These are phyloP conservation scores for Neoboletus magnificus DNA, from an alignment of 768 basidiomycete genomes.

Conservation along the genomic window DNA sequence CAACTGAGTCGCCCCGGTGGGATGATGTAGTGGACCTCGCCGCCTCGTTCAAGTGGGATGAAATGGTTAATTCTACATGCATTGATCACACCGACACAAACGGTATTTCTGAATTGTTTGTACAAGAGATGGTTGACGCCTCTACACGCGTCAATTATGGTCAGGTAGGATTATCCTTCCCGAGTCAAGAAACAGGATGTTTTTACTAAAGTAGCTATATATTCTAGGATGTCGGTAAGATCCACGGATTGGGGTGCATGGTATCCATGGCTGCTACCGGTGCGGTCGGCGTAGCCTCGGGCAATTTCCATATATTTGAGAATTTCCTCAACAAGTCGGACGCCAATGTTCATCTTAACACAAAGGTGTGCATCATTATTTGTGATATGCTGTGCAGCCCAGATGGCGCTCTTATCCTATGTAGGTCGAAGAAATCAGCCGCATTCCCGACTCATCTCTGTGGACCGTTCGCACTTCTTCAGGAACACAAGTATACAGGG, in stretches of 20 bases:
- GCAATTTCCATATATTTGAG: slow-evolving; percentile 85
- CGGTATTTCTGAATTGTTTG: slow-evolving; percentile 57
- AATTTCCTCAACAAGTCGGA: slow-evolving; percentile 67
- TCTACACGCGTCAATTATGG: slow-evolving; percentile 84
- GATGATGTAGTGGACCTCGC: slow-evolving; percentile 58
- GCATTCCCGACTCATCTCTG: slow-evolving; percentile 39
- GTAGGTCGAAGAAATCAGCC: slow-evolving; percentile 54
- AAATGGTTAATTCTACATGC: slow-evolving; percentile 48
- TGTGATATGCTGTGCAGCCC: neutral
- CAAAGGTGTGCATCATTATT: slow-evolving; percentile 45
- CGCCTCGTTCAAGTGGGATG: slow-evolving; percentile 47
- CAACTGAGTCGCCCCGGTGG: slow-evolving; percentile 54
- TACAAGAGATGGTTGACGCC: slow-evolving; percentile 73
- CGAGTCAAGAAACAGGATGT: neutral
- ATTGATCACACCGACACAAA: slow-evolving; percentile 53
- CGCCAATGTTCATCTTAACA: slow-evolving; percentile 69
- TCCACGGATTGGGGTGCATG: slow-evolving; percentile 76
- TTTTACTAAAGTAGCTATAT: neutral
- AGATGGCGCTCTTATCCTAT: neutral
- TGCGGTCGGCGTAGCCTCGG: slow-evolving; percentile 65
- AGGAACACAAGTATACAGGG: slow-evolving; percentile 56
- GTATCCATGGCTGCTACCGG: slow-evolving; percentile 69
- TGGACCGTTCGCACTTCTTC: slow-evolving; percentile 53
- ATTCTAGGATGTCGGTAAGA: slow-evolving; percentile 56
- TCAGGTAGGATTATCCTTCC: slow-evolving; percentile 42